phyloP scores from a whole-genome alignment of 2,329 filamentous ascomycete genomes.

The Ascochyta lentis region DNA sequence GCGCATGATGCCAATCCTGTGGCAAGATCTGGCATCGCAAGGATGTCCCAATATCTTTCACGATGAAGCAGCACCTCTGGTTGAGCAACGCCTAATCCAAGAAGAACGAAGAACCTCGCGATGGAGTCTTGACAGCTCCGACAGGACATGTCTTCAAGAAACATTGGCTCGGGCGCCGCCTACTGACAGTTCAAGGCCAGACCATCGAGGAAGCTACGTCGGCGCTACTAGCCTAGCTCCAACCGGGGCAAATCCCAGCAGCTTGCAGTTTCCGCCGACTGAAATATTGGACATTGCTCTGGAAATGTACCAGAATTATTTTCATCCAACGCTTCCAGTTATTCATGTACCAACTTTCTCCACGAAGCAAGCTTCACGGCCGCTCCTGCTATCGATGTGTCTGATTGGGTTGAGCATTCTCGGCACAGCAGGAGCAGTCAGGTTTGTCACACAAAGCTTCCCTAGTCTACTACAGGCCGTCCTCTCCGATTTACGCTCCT shows the following conservation, averaged over 20 bases:
- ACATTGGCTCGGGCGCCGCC: slow-evolving; percentile 36
- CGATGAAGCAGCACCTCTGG: slow-evolving; percentile 18
- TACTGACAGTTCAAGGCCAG: slow-evolving; percentile 26
- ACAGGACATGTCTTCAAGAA: slow-evolving; percentile 51
- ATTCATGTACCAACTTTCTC: slow-evolving; percentile 62
- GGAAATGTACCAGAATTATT: slow-evolving; percentile 62
- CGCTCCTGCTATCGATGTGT: slow-evolving; percentile 60
- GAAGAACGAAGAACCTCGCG: slow-evolving; percentile 37
- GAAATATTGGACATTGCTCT: slow-evolving; percentile 62
- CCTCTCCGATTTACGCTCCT: slow-evolving; percentile 51
- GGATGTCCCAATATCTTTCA: slow-evolving; percentile 48
- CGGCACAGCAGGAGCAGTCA: slow-evolving; percentile 59
- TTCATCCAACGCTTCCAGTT: slow-evolving; percentile 60
- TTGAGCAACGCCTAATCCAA: background rate
- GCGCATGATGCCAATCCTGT: slow-evolving; percentile 45
- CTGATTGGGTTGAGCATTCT: slow-evolving; percentile 60
- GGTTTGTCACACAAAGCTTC: slow-evolving; percentile 58
- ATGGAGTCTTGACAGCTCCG: slow-evolving; percentile 48
- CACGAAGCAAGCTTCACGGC: slow-evolving; percentile 55
- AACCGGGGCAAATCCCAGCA: slow-evolving; percentile 35
- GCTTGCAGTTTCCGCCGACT: slow-evolving; percentile 54
- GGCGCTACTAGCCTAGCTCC: slow-evolving; percentile 42
- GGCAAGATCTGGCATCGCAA: slow-evolving; percentile 40
- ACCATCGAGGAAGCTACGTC: slow-evolving; percentile 41
- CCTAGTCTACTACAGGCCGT: slow-evolving; percentile 50